A percentile compares a stretch with the other conserved stretches of the same genome.
phyloP scores from a whole-genome alignment of 2,329 filamentous ascomycete genomes.

The Fonsecaea monophora region DNA sequence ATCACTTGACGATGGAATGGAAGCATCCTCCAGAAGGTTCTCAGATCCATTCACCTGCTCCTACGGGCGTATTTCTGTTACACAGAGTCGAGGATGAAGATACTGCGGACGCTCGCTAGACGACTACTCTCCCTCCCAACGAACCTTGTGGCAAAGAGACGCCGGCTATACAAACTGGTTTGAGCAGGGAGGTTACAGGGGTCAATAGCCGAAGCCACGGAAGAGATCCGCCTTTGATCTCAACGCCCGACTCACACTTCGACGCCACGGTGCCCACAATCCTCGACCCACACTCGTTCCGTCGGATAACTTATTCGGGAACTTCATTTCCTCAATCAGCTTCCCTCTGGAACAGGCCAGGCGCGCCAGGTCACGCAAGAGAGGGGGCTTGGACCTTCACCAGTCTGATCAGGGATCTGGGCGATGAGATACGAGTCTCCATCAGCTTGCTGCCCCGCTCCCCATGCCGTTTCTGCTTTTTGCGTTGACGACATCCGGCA shows the following conservation, averaged over 20 bases:
- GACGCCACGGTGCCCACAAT: background rate
- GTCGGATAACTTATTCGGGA: background rate
- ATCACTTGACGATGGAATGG: background rate
- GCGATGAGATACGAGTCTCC: background rate
- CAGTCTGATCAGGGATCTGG: background rate
- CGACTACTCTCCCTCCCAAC: background rate
- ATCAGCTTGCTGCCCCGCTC: background rate
- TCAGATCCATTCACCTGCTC: background rate
- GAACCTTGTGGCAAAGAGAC: background rate
- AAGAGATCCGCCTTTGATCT: background rate
- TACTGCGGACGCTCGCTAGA: background rate
- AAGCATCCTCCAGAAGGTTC: background rate
- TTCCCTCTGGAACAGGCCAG: background rate
- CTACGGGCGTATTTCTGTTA: background rate
- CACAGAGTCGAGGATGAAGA: background rate
- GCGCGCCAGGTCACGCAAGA: background rate
- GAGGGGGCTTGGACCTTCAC: background rate
- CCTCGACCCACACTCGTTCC: background rate
- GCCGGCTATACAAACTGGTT: background rate
- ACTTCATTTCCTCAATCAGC: background rate
- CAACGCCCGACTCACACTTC: background rate
- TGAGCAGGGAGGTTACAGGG: background rate
- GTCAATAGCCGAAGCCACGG: conserved; percentile 4
- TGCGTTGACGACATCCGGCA: background rate
- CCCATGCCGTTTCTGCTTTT: background rate